Base-by-base conservation (phyloP, 1,284 basidiomycete species). In the Leccinum fallax region DNA sequence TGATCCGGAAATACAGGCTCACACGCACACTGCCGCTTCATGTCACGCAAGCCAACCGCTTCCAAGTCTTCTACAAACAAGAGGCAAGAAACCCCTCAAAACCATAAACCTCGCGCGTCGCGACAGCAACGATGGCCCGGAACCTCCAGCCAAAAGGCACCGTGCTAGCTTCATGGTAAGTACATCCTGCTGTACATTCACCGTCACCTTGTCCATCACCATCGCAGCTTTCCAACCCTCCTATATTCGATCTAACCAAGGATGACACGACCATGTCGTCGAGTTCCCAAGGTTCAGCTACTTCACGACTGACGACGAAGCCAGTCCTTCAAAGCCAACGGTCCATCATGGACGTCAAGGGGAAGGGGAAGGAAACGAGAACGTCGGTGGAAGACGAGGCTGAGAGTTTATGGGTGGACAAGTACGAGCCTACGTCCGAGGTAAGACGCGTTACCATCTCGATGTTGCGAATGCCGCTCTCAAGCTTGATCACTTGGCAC, bases 331-430 rank as follows among this genome's bases (percentile, higher is more conserved):
- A 48, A 57, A 48, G 51, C 26, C 63, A 63, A 34, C 60, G 26
- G 11, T 40, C 67, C 16, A 56, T 57, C 30, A 69, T 64, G 46
- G 75, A 71, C 32, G 28, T 63, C 53, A 83, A 82, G 62, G 78
- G 77, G 21, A 87, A 87, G 69, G 78, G 73, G 43, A 89, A 84
- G 68, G 80, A 62, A 30, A 57, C 59, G 36, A 36, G 28, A 6
- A 26, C 57, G 15, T 6, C 5, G 13, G 53, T 40, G 4, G 49
- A 61, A 26, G 19, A 43, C 57, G 64, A 64, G 79, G 83, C 83
- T 57, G 80, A 82, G 56, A 71, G 74, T 32, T 77, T 95, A 62
- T 95, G 93, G 93, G 83, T 93, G 2, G 93, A 95, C 68, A 81
- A 80, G 28, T 92, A 90, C 66, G 86, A 86, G 65, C 94, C 94